Evolutionary conservation across 2,329 filamentous ascomycete genomes (phyloP).

Genomic region (Botryosphaeria agaves): DNA sequence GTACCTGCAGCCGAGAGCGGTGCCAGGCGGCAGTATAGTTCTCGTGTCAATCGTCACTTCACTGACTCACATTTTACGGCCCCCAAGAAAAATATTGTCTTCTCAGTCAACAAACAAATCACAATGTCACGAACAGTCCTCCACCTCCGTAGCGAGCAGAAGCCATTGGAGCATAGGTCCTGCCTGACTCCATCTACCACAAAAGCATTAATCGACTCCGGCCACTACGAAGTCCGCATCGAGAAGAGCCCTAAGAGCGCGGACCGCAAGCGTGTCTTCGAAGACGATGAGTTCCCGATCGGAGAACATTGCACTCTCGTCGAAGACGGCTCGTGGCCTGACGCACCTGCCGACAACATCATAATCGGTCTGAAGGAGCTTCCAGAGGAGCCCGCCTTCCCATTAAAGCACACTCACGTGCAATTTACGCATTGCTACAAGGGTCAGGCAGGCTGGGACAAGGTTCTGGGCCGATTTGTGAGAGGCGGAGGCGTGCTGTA

Average conservation of each 20-base stretch:
- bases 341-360: conserved; percentile 26
- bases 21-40: no score
- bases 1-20: no score
- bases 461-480: conserved; percentile 37
- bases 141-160: conserved; percentile 4
- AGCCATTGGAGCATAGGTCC: conserved; percentile 20
- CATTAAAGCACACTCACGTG: conserved; percentile 55
- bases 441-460: conserved; percentile 40
- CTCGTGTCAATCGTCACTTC: no score
- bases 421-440: conserved; percentile 65
- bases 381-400: conserved; percentile 49
- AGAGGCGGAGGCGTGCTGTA: conserved; percentile 60
- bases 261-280: conserved; percentile 17
- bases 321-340: conserved; percentile 20
- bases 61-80: no score
- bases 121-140: not conserved
- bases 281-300: conserved; percentile 21
- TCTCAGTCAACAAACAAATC: no score
- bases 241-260: conserved; percentile 17
- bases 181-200: conserved; percentile 20
- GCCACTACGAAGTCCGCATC: conserved; percentile 20
- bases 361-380: conserved; percentile 67
- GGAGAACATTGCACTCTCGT: conserved; percentile 22
- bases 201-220: conserved; percentile 21
- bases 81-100: no score